Evolutionary conservation across 2,329 filamentous ascomycete genomes (phyloP), one percentile per base, ranked within the genome.

Genomic region (Pseudophaeomoniella oleicola): DNA sequence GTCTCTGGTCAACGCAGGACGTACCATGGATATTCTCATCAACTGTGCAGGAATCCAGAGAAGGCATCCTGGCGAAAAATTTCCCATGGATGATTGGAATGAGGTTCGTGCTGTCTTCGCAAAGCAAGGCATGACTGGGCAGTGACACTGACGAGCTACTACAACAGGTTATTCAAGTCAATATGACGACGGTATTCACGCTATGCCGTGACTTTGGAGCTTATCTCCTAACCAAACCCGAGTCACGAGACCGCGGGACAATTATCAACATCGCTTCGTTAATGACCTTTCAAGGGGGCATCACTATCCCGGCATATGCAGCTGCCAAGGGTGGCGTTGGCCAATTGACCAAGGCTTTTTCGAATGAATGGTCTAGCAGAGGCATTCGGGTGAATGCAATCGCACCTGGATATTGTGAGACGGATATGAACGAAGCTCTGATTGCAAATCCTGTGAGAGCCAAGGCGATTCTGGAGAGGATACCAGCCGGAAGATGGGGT

Each of bases 401-500:
- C 51, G 85, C 86, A 2, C 86, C 86, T 0, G 86, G 86, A 0
- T 94, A 94, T 57, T 83, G 93, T 48, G 81, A 73, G 35, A 94
- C 86, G n/a, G 86, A 94, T 42, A 94, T 94, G 87, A 94, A 94
- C 55, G 71, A 69, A 45, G 86, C 85, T 2, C 59, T 94, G 50
- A 72, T 93, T 31, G 71, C 77, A 35, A 77, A 94, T 56, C 58
- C 71, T 49, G 72, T 70, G 46, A 64, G 86, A 22, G 69, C 81
- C 41, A 72, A 67, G 44, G 78, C 78, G 50, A 94, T 94, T 47
- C 69, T 81, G 50, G 75, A 74, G 19, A 66, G 85, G 39, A 94
- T 94, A 49, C 86, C 86, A 0, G 83, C 82, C 1, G 85, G 81
- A 0, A 64, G 84, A 46, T 93, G 86, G 85, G 86, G 84, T 0